Evolutionary conservation across 2,329 filamentous ascomycete species (phyloP).

Genomic region (Triangularia setosa): DNA sequence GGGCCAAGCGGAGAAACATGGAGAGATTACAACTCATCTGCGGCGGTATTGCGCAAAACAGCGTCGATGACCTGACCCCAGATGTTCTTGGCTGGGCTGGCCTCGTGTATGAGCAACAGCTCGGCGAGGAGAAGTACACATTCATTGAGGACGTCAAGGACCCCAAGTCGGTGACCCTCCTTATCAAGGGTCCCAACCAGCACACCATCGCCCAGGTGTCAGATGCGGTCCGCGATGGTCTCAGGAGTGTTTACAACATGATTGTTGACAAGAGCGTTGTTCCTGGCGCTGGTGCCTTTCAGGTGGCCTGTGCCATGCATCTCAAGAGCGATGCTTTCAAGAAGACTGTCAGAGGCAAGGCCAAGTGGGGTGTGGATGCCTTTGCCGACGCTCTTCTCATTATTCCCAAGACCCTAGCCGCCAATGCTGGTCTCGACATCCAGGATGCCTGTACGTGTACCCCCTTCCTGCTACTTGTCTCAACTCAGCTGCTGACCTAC

Average conservation of each 20-base stretch:
- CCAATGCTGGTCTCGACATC: conserved; percentile 93
- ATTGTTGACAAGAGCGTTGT: conserved; percentile 98
- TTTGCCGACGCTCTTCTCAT: conserved; percentile 93
- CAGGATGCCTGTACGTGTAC: conserved; percentile 79
- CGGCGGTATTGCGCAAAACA: conserved; percentile 89
- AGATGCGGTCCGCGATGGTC: conserved; percentile 89
- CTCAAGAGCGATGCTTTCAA: conserved; percentile 81
- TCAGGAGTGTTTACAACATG: conserved; percentile 98
- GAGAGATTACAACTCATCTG: conserved; percentile 94
- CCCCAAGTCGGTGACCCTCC: conserved; percentile 91
- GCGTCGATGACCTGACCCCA: conserved; percentile 84
- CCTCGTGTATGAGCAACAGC: conserved; percentile 91
- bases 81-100: conserved; percentile 94
- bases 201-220: conserved; percentile 97
- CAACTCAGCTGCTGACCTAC: conserved; percentile 7
- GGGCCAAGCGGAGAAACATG: conserved; percentile 98
- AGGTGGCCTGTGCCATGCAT: conserved; percentile 85
- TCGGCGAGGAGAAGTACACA: conserved; percentile 98
- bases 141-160: conserved; percentile 99
- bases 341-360: conserved; percentile 94
- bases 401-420: conserved; percentile 95
- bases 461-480: neutral
- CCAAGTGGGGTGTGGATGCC: conserved; percentile 90
- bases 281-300: conserved; percentile 91
- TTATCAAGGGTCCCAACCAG: conserved; percentile 96